Evolutionary conservation across 2,329 filamentous ascomycete species (phyloP).

Genomic region (Fusarium sp.): DNA sequence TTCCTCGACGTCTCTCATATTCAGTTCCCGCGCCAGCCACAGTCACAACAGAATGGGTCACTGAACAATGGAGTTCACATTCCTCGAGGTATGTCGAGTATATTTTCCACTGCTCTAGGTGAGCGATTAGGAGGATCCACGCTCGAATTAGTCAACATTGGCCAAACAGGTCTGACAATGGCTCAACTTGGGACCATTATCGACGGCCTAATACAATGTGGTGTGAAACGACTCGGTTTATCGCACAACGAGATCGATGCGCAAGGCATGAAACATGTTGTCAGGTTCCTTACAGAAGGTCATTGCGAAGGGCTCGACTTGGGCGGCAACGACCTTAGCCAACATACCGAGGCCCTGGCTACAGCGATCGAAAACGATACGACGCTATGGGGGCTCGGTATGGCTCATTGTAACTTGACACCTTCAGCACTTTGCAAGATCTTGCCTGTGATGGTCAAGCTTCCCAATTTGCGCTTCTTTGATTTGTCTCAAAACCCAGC

Average conservation of each 20-base stretch:
- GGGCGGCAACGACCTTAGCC: slow-evolving; percentile 80
- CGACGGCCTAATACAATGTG: slow-evolving; percentile 84
- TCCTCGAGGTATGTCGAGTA: slow-evolving; percentile 60
- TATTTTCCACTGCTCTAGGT: slow-evolving; percentile 80
- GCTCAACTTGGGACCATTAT: slow-evolving; percentile 80
- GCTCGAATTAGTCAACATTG: slow-evolving; percentile 85
- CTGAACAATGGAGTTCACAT: slow-evolving; percentile 52
- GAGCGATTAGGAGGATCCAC: slow-evolving; percentile 80
- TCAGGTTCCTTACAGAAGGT: slow-evolving; percentile 79
- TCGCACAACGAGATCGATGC: slow-evolving; percentile 83
- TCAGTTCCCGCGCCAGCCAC: slow-evolving; percentile 71
- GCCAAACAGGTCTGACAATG: slow-evolving; percentile 79
- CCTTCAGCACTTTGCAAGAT: slow-evolving; percentile 79
- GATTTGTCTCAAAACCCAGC: slow-evolving; percentile 91
- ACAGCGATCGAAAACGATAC: slow-evolving; percentile 64
- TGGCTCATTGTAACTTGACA: slow-evolving; percentile 86
- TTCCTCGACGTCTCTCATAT: slow-evolving; percentile 89
- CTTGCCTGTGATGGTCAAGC: slow-evolving; percentile 76
- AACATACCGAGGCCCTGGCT: slow-evolving; percentile 66
- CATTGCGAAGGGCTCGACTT: slow-evolving; percentile 90
- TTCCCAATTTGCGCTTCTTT: slow-evolving; percentile 85
- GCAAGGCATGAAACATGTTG: slow-evolving; percentile 80
- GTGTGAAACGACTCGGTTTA: slow-evolving; percentile 82
- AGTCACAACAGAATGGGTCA: slow-evolving; percentile 46
- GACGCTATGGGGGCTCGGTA: slow-evolving; percentile 82